Evolutionary conservation across 1,284 basidiomycete genomes (phyloP).

Genomic region (Tranzscheliella williamsii): DNA sequence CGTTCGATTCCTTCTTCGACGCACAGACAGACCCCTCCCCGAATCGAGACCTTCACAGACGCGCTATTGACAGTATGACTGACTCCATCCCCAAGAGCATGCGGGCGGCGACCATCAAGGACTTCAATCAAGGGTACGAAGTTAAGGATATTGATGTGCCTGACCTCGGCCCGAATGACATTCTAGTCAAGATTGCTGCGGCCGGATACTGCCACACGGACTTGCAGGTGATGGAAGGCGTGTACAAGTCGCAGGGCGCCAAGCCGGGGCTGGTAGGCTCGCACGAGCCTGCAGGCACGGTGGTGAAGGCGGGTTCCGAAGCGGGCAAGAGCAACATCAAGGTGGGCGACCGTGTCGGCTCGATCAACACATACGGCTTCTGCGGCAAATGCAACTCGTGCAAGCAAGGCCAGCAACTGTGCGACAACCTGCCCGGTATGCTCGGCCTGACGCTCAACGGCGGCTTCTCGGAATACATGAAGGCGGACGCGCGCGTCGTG

Average conservation of each 20-base stretch:
- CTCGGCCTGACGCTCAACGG: conserved; percentile 47
- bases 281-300: conserved; percentile 50
- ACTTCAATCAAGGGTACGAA: conserved; percentile 47
- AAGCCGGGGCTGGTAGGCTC: conserved; percentile 47
- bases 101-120: conserved; percentile 46
- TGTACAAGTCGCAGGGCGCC: conserved; percentile 41
- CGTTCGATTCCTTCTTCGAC: too few relatives aligned
- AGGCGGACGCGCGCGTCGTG: conserved; percentile 48
- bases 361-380: conserved; percentile 53
- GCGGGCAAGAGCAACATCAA: conserved; percentile 34
- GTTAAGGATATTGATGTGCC: conserved; percentile 44
- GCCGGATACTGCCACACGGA: conserved; percentile 53
- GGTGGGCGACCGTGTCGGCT: conserved; percentile 54
- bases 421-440: conserved; percentile 48
- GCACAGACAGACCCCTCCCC: too few relatives aligned
- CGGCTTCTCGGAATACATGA: conserved; percentile 51
- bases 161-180: conserved; percentile 26
- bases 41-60: too few relatives aligned
- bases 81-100: conserved; percentile 41
- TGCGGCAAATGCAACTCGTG: conserved; percentile 54
- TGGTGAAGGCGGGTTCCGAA: conserved; percentile 38
- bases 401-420: conserved; percentile 49
- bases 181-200: conserved; percentile 41
- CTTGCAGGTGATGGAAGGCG: conserved; percentile 49
- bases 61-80: conserved; percentile 28